These are phyloP conservation scores for Ustilago curta DNA, from an alignment of 1,284 basidiomycete species.

Conservation along the genomic window DNA sequence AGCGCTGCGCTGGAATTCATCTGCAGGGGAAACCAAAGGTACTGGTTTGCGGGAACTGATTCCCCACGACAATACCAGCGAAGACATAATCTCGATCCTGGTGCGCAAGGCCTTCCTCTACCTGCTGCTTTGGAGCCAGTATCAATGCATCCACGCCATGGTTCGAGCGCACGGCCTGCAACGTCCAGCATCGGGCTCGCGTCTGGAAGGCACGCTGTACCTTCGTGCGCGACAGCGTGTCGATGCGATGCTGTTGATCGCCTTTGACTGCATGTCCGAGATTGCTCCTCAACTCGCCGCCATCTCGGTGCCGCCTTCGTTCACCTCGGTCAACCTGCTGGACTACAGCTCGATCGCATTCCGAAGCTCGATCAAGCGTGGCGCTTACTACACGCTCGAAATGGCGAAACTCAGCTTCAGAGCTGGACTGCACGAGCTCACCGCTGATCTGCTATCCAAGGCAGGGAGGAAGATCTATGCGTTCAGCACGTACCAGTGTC, in stretches of 20 bases:
- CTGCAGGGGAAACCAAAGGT: conserved; percentile 1
- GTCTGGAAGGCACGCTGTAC: conserved; percentile 22
- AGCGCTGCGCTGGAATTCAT: conserved; percentile 25
- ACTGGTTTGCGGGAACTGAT: conserved; percentile 21
- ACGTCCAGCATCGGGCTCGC: conserved; percentile 22
- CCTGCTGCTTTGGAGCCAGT: conserved; percentile 34
- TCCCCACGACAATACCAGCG: conserved; percentile 24
- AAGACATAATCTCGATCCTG: conserved; percentile 40
- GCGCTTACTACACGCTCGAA: conserved; percentile 37
- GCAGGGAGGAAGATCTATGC: conserved; percentile 38
- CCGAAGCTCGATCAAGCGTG: conserved; percentile 35
- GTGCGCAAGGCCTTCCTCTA: conserved; percentile 41
- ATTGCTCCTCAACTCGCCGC: conserved; percentile 37
- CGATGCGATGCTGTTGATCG: conserved; percentile 32
- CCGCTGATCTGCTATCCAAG: conserved; percentile 38
- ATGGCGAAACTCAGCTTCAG: conserved; percentile 36
- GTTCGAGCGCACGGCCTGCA: conserved; percentile 34
- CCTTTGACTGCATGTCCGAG: conserved; percentile 34
- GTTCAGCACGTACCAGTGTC: conserved; percentile 40
- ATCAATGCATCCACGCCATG: conserved; percentile 36
- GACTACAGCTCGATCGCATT: conserved; percentile 46
- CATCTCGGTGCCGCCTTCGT: conserved; percentile 28
- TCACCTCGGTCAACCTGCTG: conserved; percentile 31
- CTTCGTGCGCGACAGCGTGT: conserved; percentile 32
- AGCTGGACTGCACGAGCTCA: conserved; percentile 38